A percentile compares a stretch with the other conserved stretches of the same genome.
Evolutionary conservation across 345 rosid genomes (phyloP).

Genomic region (Murraya koenigii): DNA sequence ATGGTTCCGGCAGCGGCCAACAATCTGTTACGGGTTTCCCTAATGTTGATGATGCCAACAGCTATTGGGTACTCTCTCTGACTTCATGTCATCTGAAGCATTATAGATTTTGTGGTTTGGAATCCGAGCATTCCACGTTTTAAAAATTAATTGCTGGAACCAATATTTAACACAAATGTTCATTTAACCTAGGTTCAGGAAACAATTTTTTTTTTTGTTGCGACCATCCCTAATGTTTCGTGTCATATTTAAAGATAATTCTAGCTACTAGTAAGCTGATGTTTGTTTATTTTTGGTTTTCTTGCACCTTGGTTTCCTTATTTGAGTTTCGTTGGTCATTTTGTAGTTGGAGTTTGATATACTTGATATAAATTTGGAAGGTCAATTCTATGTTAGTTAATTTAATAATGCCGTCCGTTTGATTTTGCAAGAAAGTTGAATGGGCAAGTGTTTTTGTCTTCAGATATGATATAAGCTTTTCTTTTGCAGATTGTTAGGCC

Average conservation of each 20-base stretch:
- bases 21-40: conserved; percentile 97
- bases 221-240: not conserved
- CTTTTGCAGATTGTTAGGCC: conserved; percentile 73
- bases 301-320: not conserved
- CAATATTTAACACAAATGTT: too few species aligned
- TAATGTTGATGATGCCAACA: conserved; percentile 80
- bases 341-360: not conserved
- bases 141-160: not conserved
- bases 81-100: not conserved
- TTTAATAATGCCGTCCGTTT: not conserved
- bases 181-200: too few species aligned
- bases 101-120: not conserved
- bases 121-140: not conserved
- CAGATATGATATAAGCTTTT: not conserved
- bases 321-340: not conserved
- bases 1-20: conserved; percentile 99
- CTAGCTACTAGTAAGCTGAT: not conserved
- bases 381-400: not conserved
- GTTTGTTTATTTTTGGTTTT: not conserved
- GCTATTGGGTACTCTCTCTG: conserved; percentile 78
- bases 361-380: not conserved
- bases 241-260: not conserved
- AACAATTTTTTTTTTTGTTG: not conserved
- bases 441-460: not conserved
- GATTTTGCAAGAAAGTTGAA: not conserved